Evolutionary conservation across 1,284 basidiomycete genomes (phyloP).

Genomic region (Gymnopus androsaceus): DNA sequence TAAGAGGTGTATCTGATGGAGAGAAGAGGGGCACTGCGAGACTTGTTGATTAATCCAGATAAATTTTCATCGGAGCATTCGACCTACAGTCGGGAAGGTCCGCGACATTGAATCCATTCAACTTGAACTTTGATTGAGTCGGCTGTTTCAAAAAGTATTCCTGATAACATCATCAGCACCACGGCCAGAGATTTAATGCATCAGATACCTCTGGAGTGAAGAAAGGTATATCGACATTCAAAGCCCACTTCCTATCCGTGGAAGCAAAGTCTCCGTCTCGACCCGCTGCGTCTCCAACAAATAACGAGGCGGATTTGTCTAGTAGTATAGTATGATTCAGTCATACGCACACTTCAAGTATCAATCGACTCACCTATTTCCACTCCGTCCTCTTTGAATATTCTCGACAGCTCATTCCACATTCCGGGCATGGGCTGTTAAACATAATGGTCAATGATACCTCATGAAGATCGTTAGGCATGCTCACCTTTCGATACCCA

Average conservation of each 20-base stretch:
- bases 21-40: conserved; percentile 54
- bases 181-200: neutral
- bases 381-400: conserved; percentile 60
- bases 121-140: conserved; percentile 42
- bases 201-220: conserved; percentile 64
- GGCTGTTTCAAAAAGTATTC: conserved; percentile 77
- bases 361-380: conserved; percentile 58
- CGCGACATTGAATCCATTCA: conserved; percentile 63
- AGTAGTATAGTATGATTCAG: no score
- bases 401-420: conserved; percentile 71
- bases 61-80: neutral
- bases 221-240: conserved; percentile 75
- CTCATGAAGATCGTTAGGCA: neutral
- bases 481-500: conserved; percentile 64
- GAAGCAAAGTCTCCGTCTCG: conserved; percentile 72
- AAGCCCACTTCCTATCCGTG: conserved; percentile 85
- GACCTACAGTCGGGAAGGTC: conserved; percentile 45
- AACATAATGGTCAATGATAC: neutral
- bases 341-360: neutral
- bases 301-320: conserved; percentile 75
- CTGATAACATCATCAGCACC: conserved; percentile 37
- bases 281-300: conserved; percentile 91
- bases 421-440: conserved; percentile 77
- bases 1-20: conserved; percentile 64
- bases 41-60: conserved; percentile 10